Conservation (phyloP, 176 grass and related monocot genomes). For the Cenchrus purpureus region DNA sequence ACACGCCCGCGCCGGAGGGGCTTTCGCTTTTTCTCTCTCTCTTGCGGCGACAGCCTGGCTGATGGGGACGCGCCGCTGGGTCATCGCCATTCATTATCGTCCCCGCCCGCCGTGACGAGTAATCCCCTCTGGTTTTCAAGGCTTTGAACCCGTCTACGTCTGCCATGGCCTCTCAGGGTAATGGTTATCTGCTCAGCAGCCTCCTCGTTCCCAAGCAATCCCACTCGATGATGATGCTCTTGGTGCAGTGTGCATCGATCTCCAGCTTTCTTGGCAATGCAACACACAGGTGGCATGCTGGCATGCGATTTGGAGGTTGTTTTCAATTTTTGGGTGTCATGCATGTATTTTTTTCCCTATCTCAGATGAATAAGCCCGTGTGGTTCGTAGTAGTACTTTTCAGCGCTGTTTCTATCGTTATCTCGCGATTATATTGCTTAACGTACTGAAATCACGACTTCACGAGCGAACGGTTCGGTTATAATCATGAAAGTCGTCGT, state of each 20-base stretch:
- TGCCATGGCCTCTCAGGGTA: background rate
- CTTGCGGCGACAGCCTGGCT: slow-evolving; percentile 55
- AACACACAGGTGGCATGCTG: background rate
- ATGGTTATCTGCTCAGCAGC: slow-evolving; percentile 44
- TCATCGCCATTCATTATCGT: slow-evolving; percentile 46
- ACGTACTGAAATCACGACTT: slow-evolving; percentile 17
- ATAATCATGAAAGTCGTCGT: slow-evolving; percentile 23
- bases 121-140: slow-evolving; percentile 1
- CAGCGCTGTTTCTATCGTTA: slow-evolving; percentile 11
- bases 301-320: background rate
- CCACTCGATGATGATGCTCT: background rate
- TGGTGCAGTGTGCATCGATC: background rate
- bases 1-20: background rate
- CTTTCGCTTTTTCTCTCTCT: slow-evolving; percentile 33
- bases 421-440: slow-evolving; percentile 17
- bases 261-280: slow-evolving; percentile 11
- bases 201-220: background rate
- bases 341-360: background rate
- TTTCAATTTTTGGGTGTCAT: background rate
- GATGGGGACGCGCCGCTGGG: slow-evolving; percentile 55
- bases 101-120: slow-evolving; percentile 12
- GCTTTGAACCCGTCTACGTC: background rate
- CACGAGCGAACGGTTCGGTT: slow-evolving; percentile 20
- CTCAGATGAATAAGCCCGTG: background rate
- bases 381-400: background rate